phyloP scores from a whole-genome alignment of 805 yeast species.

The Cyberlindnera euphorbiae region DNA sequence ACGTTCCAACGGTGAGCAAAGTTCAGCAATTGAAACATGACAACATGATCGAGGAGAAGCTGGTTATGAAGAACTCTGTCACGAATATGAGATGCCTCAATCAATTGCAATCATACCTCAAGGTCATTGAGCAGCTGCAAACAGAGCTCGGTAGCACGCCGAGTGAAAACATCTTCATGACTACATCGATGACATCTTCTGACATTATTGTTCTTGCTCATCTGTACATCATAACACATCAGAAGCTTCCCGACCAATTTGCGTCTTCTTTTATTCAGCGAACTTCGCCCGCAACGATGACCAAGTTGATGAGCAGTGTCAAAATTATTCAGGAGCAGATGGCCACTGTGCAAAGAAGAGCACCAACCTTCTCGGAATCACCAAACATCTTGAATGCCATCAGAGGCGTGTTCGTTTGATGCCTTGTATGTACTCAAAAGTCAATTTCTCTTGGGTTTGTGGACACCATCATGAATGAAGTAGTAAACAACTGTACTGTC shows the following conservation, averaged over 20 bases:
- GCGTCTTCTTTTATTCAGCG: conserved; percentile 27
- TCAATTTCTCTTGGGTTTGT: conserved; percentile 55
- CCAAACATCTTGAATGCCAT: conserved; percentile 22
- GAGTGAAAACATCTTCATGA: conserved; percentile 2
- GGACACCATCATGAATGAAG: conserved; percentile 60
- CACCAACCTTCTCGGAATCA: conserved; percentile 21
- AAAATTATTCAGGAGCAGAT: conserved; percentile 8
- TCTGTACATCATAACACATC: conserved; percentile 28
- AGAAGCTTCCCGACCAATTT: conserved; percentile 37
- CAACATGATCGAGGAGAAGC: conserved; percentile 32
- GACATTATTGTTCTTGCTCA: conserved; percentile 36
- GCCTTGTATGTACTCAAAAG: neutral
- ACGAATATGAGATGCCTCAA: conserved; percentile 26
- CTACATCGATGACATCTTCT: conserved; percentile 24
- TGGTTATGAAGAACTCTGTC: conserved; percentile 23
- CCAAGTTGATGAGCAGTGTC: conserved; percentile 12
- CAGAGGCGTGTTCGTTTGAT: conserved; percentile 8
- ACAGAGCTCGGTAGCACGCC: conserved; percentile 10
- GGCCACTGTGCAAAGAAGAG: conserved; percentile 12
- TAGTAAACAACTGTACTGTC: conserved; percentile 75
- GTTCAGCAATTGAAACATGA: conserved; percentile 68
- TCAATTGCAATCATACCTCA: conserved; percentile 10
- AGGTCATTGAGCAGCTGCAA: conserved; percentile 12
- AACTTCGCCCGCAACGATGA: conserved; percentile 25
- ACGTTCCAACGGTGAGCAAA: conserved; percentile 34